Percentiles rank a stretch among this genome's conserved stretches.
Conservation (phyloP, 2,329 filamentous ascomycete genomes). For the Claviceps lovelessii region DNA sequence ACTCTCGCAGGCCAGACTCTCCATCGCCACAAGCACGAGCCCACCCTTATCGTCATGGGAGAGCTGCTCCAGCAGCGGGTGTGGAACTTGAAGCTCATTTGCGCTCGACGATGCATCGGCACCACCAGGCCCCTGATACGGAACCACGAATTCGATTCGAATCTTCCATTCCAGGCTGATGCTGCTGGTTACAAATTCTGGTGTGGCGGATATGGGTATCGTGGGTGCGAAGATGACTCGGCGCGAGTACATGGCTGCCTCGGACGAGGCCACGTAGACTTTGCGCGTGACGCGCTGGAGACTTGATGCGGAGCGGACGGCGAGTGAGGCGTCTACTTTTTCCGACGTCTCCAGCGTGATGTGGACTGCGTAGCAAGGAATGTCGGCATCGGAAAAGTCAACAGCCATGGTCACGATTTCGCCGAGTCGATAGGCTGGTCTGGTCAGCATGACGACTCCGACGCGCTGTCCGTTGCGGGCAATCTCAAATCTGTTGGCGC, state of each 20-base stretch:
- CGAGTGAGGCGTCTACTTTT: constrained; percentile 64
- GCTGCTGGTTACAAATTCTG: constrained; percentile 82
- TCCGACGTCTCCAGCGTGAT: constrained; percentile 77
- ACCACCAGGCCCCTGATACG: constrained; percentile 27
- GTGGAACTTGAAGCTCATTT: constrained; percentile 9
- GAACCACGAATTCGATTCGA: constrained; percentile 82
- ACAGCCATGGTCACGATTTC: constrained; percentile 74
- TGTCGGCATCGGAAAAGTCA: constrained; percentile 64
- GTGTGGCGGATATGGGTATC: constrained; percentile 71
- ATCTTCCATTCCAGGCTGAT: constrained; percentile 81
- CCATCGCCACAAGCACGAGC: constrained; percentile 58
- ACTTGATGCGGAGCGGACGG: constrained; percentile 70
- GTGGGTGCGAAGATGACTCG: constrained; percentile 68
- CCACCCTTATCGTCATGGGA: constrained; percentile 65
- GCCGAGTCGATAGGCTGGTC: constrained; percentile 77
- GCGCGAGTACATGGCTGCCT: constrained; percentile 69
- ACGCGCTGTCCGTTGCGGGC: constrained; percentile 84
- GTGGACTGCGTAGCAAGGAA: constrained; percentile 76
- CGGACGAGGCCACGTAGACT: constrained; percentile 61
- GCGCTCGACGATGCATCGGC: constrained; percentile 10
- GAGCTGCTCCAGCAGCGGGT: constrained; percentile 60
- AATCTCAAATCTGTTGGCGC: constrained; percentile 90
- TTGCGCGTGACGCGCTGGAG: constrained; percentile 78
- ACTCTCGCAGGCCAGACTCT: constrained; percentile 69
- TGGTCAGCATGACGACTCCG: constrained; percentile 74